Base-by-base conservation (phyloP, 768 basidiomycete genomes). In the Lactarius tabidus region DNA sequence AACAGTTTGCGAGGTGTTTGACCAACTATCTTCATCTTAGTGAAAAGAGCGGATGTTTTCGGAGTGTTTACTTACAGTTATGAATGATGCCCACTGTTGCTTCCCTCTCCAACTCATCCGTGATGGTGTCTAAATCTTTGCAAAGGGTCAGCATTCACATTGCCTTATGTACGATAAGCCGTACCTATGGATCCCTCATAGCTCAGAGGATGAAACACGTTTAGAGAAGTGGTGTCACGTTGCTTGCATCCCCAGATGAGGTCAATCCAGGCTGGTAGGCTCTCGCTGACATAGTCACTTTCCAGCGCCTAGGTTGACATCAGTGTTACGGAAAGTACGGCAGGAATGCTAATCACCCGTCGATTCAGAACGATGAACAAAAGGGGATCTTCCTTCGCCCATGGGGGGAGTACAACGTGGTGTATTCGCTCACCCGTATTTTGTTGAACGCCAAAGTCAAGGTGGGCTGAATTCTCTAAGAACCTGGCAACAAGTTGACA, bases 71-170 rank as follows among this genome's bases (percentile, higher is more conserved):
- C 83, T 43, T 70, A 91, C 92, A 98, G 67, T 96, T 96, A 74
- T 96, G 94, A 57, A 97, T 95, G 63, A 95, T 96, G 2, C 94
- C 94, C 23, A 95, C 90, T 8, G 93, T 93, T 0, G 95, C 95
- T 71, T 94, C 93, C 39, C 90, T 84, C 76, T 98, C 92, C 9
- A 93, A 78, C 54, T 93, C 88, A 72, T 97, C 90, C 6, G 84
- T 83, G 61, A 98, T 96, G 4, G 82, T 75, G 73, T 97, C 95
- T 28, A 98, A 77, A 74, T 97, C 95, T 91, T 59, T 51, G 14
- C 57, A 56, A 26, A 15, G 28, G 28, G 28, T 53, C 51, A 41
- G 48, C 31, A 64, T 39, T 36, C 45, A 23, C 7, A 51, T 12
- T 43, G 6, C 2, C 1, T 54, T 9, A 31, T 1, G 39, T 14